Evolutionary conservation across 345 rosid genomes (phyloP).

Genomic region (Aquilaria yunnanensis): DNA sequence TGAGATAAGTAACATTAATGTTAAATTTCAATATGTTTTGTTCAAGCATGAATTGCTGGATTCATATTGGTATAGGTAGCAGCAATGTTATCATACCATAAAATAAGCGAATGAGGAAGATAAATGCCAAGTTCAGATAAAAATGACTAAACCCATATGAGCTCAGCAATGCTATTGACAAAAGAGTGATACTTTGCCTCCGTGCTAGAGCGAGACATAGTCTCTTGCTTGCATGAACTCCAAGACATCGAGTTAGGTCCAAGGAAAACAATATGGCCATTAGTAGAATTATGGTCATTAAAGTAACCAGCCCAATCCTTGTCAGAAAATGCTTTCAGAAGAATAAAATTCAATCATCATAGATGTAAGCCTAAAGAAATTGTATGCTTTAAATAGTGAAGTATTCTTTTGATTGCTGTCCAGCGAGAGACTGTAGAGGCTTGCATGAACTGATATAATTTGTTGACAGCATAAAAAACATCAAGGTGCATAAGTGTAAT

Average conservation of each 20-base stretch:
- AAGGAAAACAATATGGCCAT: not conserved
- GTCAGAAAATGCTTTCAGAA: not conserved
- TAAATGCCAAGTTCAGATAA: not conserved
- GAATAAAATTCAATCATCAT: too few relatives aligned
- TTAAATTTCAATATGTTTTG: too few relatives aligned
- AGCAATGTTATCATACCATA: not conserved
- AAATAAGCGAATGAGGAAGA: not conserved
- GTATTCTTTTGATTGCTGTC: not conserved
- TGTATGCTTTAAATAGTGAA: too few relatives aligned
- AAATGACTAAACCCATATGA: not conserved
- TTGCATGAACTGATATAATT: not conserved
- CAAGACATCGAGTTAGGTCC: not conserved
- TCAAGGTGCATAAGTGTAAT: not conserved
- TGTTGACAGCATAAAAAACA: not conserved
- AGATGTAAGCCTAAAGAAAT: too few relatives aligned
- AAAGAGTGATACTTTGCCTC: not conserved
- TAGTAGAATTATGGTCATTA: not conserved
- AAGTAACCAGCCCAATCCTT: not conserved
- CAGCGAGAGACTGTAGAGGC: not conserved
- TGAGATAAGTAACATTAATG: too few relatives aligned
- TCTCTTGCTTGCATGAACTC: not conserved
- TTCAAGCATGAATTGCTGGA: not conserved
- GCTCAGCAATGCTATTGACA: not conserved
- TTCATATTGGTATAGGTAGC: not conserved
- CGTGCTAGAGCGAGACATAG: not conserved